phyloP scores from a whole-genome alignment of 257 asterid genomes.

The Coffea eugenioides region DNA sequence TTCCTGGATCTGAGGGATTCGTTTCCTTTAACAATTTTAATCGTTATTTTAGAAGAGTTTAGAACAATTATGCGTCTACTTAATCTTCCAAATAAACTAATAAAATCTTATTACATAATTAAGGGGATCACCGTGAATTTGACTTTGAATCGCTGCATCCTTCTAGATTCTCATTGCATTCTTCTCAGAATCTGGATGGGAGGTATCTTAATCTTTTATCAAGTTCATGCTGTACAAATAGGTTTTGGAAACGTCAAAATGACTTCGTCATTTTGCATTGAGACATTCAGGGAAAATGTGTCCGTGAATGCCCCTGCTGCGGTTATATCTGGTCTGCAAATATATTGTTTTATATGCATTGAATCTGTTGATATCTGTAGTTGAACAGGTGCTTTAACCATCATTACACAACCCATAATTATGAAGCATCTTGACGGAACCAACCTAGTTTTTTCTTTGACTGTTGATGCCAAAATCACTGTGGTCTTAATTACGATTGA shows the following conservation, averaged over 20 bases:
- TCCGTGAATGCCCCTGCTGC: background rate
- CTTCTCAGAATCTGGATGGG: background rate
- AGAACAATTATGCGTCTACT: too few species aligned
- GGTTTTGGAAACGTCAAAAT: background rate
- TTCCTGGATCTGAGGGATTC: background rate
- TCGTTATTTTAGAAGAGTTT: background rate
- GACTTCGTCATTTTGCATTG: background rate
- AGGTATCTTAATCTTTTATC: background rate
- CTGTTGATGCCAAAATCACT: background rate
- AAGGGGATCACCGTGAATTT: background rate
- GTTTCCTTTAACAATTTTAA: background rate
- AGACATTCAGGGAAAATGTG: background rate
- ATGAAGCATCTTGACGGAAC: background rate
- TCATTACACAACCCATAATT: too few species aligned
- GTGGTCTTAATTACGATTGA: background rate
- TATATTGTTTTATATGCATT: background rate
- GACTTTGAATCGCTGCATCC: background rate
- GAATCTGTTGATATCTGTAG: background rate
- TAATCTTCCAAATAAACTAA: too few species aligned
- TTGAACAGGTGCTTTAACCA: background rate
- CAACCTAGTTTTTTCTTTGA: background rate
- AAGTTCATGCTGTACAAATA: background rate
- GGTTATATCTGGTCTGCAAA: background rate
- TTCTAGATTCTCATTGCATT: background rate
- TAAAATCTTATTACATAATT: too few species aligned